These are phyloP conservation scores for Acanthamoeba royreba DNA, from an alignment of 208 protist genomes.

Conservation along the genomic window DNA sequence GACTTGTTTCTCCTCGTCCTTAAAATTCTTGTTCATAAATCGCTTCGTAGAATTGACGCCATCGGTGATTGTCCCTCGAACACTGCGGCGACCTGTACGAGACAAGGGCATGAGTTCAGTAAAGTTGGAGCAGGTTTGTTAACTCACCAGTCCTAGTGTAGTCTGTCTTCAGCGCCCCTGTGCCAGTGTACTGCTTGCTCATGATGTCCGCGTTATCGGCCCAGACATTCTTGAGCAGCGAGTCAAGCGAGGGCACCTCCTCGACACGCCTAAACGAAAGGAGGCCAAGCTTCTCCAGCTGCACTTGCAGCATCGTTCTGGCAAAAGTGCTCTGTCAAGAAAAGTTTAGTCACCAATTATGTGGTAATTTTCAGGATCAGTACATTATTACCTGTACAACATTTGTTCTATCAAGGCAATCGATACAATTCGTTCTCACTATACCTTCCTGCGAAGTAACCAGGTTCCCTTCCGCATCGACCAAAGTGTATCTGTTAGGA, in stretches of 20 bases:
- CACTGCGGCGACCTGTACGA: slow-evolving; percentile 74
- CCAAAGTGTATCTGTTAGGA: background rate
- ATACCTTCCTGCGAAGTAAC: slow-evolving; percentile 61
- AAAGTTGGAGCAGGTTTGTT: too few relatives aligned
- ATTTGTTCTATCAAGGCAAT: slow-evolving; percentile 82
- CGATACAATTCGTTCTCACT: slow-evolving; percentile 80
- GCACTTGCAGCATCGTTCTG: background rate
- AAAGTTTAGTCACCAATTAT: slow-evolving; percentile 82
- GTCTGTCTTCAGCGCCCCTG: slow-evolving; percentile 74
- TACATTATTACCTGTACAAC: slow-evolving; percentile 75
- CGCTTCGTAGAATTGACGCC: slow-evolving; percentile 70
- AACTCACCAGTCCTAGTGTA: slow-evolving; percentile 78
- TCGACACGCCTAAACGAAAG: slow-evolving; percentile 13
- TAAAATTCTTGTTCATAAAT: slow-evolving; percentile 75
- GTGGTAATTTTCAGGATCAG: background rate
- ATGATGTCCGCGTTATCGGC: slow-evolving; percentile 79
- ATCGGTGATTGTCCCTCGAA: slow-evolving; percentile 68
- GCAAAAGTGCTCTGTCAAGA: slow-evolving; percentile 74
- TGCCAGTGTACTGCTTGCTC: slow-evolving; percentile 75
- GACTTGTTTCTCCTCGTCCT: slow-evolving; percentile 61
- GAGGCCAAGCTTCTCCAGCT: slow-evolving; percentile 43
- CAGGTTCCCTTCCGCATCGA: slow-evolving; percentile 1
- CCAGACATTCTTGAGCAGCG: slow-evolving; percentile 64
- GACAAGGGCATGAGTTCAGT: too few relatives aligned
- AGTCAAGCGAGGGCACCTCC: background rate